Evolutionary conservation across 257 asterid genomes (phyloP), one percentile per base, ranked within the genome.

Genomic region (Hygrophila difformis): DNA sequence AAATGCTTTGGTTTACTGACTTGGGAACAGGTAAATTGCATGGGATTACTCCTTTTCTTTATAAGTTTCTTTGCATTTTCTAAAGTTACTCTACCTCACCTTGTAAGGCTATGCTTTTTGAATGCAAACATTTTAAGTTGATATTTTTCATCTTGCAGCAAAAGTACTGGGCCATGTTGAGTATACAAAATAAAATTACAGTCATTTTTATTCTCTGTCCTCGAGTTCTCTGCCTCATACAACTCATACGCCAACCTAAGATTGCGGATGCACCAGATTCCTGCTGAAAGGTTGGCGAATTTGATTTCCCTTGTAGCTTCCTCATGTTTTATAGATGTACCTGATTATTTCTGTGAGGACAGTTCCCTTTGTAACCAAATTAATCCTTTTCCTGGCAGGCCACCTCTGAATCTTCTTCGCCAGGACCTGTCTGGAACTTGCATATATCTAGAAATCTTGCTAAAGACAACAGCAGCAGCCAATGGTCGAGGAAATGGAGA

Each of bases 371-470:
- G 8, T 39, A 46, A 70, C 50, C 31, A 14, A 24, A 12, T 20
- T 2, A 22, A 35, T 26, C 47, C 61, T 65, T 26, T 57, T 52
- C 36, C 54, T 64, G 65, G 45, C 73, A 91, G 98, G 68, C 92
- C 93, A 33, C 98, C 98, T 1, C 51, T 76, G 67, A 91, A 82
- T 74, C 96, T 91, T 72, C 92, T 91, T 16, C 98, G 98, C 51
- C 96, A 85, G 62, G 98, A 91, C 68, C 62, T 91, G 56, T 66
- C 84, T 37, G 98, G 93, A 64, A 86, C 98, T 14, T 64, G 78
- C 79, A 78, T 91, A 62, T 91, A 91, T 67, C 79, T 91, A 21
- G 96, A 91, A 62, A 74, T 91, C 67, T 77, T 91, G 66, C 96
- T 79, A 33, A 86, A 86, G 84, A 56, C 96, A 13, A 80, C 96